A percentile compares a stretch with the other conserved stretches of the same genome.
These are phyloP conservation scores for Naganishia liquefaciens DNA, from an alignment of 1,284 basidiomycete species.

Conservation along the genomic window DNA sequence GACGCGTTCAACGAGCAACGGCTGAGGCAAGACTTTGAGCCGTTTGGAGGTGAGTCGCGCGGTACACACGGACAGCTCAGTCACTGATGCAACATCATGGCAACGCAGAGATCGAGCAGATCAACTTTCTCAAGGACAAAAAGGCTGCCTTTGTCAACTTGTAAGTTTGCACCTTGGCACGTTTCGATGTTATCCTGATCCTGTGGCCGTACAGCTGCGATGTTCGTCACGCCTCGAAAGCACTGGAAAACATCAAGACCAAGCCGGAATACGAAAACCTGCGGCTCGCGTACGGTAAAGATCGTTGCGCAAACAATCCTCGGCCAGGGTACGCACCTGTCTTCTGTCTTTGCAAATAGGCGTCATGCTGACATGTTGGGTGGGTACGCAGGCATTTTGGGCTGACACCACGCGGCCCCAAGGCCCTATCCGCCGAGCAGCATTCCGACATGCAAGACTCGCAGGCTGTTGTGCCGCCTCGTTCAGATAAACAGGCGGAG, in stretches of 20 bases:
- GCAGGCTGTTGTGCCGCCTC: no score
- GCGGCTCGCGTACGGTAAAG: constrained; percentile 88
- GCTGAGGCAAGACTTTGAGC: constrained; percentile 82
- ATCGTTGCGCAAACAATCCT: constrained; percentile 70
- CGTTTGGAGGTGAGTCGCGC: constrained; percentile 67
- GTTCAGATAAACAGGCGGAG: no score
- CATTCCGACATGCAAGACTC: no score
- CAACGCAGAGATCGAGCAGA: constrained; percentile 74
- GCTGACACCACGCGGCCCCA: no score
- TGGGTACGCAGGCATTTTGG: no score
- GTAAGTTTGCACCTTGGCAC: constrained; percentile 35
- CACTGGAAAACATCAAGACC: constrained; percentile 85
- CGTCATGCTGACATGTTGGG: no score
- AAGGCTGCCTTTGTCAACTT: constrained; percentile 96
- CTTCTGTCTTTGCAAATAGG: no score
- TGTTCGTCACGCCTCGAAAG: constrained; percentile 90
- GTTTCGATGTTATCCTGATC: background rate
- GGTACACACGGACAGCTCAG: background rate
- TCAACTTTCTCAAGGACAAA: constrained; percentile 94
- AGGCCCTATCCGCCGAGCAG: no score
- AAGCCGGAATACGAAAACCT: constrained; percentile 78
- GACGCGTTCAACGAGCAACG: constrained; percentile 81
- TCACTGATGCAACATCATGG: background rate
- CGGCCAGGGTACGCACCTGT: constrained; percentile 14
- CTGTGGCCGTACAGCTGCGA: constrained; percentile 58